Conservation (phyloP, 768 basidiomycete species). For the Lactarius sp. region DNA sequence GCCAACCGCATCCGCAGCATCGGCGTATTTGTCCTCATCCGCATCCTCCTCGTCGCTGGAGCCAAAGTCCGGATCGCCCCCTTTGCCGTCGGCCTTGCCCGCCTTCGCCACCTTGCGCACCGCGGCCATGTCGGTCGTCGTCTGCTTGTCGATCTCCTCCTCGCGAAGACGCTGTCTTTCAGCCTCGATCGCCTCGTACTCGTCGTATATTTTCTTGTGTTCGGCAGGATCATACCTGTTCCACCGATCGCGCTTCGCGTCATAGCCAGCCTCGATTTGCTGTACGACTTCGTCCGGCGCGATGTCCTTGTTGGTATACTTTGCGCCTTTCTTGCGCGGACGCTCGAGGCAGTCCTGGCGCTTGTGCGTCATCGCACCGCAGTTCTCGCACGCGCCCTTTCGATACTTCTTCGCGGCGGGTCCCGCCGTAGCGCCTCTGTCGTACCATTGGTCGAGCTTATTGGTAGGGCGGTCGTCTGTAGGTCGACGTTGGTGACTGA, state of each 20-base stretch:
- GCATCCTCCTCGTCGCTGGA: constrained; percentile 94
- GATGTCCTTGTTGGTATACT: constrained; percentile 85
- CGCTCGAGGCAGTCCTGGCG: constrained; percentile 90
- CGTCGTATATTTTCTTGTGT: constrained; percentile 84
- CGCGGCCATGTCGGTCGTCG: constrained; percentile 84
- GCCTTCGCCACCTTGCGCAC: constrained; percentile 95
- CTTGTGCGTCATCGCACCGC: constrained; percentile 94
- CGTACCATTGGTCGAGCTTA: constrained; percentile 89
- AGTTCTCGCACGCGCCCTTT: constrained; percentile 98
- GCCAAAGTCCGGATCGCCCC: constrained; percentile 86
- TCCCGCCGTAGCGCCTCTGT: constrained; percentile 76
- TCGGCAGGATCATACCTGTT: constrained; percentile 93
- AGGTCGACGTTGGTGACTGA: constrained; percentile 88
- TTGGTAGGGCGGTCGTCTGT: constrained; percentile 47
- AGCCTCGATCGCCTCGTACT: constrained; percentile 89
- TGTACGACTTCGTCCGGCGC: constrained; percentile 89
- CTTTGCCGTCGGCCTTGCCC: constrained; percentile 65
- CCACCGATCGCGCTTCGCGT: constrained; percentile 96
- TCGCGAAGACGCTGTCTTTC: constrained; percentile 88
- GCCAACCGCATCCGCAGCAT: constrained; percentile 95
- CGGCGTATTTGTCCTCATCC: constrained; percentile 98
- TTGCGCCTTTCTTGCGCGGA: constrained; percentile 94
- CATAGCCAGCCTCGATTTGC: constrained; percentile 71
- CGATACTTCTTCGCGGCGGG: constrained; percentile 96
- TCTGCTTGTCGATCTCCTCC: constrained; percentile 97